Percentiles rank a stretch among this genome's conserved stretches.
Evolutionary conservation across 2,329 filamentous ascomycete species (phyloP).

Genomic region (Dactylella cylindrospora): DNA sequence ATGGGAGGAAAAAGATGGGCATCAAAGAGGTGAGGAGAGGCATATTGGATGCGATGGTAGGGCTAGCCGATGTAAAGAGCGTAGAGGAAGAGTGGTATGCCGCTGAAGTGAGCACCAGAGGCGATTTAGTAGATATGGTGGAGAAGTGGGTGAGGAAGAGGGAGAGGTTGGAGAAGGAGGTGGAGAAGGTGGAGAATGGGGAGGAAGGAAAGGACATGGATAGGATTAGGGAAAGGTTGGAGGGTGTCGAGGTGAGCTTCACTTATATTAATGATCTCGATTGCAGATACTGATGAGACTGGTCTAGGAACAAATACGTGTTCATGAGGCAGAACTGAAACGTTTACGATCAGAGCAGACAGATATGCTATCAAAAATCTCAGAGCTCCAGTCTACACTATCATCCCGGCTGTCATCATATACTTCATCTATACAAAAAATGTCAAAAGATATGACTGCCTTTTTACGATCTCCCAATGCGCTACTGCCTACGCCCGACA

Average conservation of each 20-base stretch:
- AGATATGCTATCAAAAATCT: conserved; percentile 30
- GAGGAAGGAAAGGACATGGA: conserved; percentile 38
- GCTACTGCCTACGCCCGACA: conserved; percentile 20
- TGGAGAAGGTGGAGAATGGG: conserved; percentile 29
- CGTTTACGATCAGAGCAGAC: conserved; percentile 24
- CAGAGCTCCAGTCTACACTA: conserved; percentile 34
- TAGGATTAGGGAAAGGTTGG: conserved; percentile 25
- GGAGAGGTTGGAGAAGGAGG: conserved; percentile 29
- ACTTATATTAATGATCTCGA: not conserved
- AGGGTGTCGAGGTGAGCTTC: conserved; percentile 32
- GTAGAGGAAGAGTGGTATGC: conserved; percentile 39
- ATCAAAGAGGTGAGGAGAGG: conserved; percentile 38
- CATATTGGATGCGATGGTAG: conserved; percentile 41
- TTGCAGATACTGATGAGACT: not conserved
- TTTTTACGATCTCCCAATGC: conserved; percentile 33
- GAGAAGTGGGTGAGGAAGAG: conserved; percentile 36
- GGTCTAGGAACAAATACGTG: conserved; percentile 35
- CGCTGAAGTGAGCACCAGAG: conserved; percentile 10
- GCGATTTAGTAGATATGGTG: conserved; percentile 20
- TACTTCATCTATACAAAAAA: conserved; percentile 31
- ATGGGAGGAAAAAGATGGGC: conserved; percentile 30
- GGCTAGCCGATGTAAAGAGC: conserved; percentile 32
- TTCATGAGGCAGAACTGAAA: conserved; percentile 37
- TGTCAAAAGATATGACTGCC: conserved; percentile 38
- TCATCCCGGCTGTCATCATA: conserved; percentile 35